A percentile compares a stretch with the other conserved stretches of the same genome.
These are phyloP conservation scores for Solanum corneliomulleri DNA, from an alignment of 257 asterid species.

Conservation along the genomic window DNA sequence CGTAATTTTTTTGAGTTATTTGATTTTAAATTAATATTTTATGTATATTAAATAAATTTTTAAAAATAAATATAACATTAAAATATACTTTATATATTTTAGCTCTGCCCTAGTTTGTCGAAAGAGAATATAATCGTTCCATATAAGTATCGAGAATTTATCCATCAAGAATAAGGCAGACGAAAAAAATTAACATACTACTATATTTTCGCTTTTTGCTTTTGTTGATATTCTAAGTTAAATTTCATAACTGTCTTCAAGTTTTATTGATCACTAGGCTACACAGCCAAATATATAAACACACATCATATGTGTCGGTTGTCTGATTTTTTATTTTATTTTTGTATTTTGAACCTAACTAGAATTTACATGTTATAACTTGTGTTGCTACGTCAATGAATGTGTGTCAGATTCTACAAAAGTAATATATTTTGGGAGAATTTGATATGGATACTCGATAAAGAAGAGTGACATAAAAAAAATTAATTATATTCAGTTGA, in stretches of 20 bases:
- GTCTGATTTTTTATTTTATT: not conserved
- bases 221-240: not conserved
- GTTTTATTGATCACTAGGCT: not conserved
- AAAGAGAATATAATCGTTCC: not conserved
- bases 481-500: no score
- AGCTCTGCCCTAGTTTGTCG: not conserved
- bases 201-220: not conserved
- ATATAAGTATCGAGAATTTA: not conserved
- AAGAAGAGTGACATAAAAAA: accelerated
- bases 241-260: not conserved
- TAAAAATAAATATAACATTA: not conserved
- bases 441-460: accelerated
- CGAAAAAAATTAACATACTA: not conserved
- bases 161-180: not conserved
- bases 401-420: no score
- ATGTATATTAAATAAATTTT: not conserved
- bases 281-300: not conserved
- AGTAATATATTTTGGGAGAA: no score
- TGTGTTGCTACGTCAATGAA: no score
- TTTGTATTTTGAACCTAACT: no score
- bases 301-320: accelerated
- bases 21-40: not conserved
- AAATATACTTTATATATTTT: not conserved
- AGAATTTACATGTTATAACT: no score
- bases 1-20: not conserved